These are phyloP conservation scores for Beauveria sp. DNA, from an alignment of 2,329 filamentous ascomycete species.

Conservation along the genomic window DNA sequence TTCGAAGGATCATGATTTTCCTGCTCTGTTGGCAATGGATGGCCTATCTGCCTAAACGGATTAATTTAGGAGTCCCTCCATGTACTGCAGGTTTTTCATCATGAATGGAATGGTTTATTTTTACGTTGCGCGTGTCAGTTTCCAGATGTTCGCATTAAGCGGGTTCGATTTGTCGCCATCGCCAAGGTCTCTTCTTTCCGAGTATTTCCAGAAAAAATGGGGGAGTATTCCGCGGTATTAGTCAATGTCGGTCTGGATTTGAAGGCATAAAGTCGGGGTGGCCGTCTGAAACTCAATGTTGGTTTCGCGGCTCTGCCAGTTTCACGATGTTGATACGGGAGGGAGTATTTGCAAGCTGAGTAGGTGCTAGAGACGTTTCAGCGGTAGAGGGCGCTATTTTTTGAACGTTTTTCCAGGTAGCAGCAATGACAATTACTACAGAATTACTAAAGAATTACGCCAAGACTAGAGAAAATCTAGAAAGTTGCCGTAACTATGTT, in stretches of 20 bases:
- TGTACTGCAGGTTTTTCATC: constrained; percentile 9
- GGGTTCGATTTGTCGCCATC: neutral
- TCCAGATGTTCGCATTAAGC: neutral
- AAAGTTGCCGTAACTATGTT: neutral
- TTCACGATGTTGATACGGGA: neutral
- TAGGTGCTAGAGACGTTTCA: neutral
- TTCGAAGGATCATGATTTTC: constrained; percentile 7
- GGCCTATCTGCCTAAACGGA: neutral
- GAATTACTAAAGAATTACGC: neutral
- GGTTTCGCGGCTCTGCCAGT: neutral
- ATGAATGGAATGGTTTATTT: constrained; percentile 6
- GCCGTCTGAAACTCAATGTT: neutral
- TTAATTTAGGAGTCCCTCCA: neutral
- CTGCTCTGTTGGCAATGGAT: neutral
- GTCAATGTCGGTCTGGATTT: neutral
- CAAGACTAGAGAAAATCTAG: neutral
- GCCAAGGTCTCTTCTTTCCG: too few species aligned
- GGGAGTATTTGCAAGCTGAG: neutral
- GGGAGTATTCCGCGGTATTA: neutral
- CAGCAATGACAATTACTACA: neutral
- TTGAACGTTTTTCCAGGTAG: too few species aligned
- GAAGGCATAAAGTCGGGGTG: neutral
- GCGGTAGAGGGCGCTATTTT: neutral
- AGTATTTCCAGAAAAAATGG: neutral
- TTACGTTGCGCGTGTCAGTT: neutral